Base-by-base conservation (phyloP, 2,329 filamentous ascomycete species). In the Talaromyces sp. region DNA sequence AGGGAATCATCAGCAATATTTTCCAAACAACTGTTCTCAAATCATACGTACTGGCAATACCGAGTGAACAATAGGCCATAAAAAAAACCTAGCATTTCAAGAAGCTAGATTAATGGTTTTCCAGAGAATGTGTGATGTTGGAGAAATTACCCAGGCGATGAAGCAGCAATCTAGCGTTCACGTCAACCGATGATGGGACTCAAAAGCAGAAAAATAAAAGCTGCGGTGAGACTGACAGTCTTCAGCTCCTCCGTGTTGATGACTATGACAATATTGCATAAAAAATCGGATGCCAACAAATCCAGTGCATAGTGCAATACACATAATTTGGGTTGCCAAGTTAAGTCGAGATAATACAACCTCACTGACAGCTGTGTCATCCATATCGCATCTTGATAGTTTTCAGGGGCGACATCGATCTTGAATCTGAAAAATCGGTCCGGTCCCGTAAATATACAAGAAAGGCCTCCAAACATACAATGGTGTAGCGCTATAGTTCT, bases 91-190 rank as follows among this genome's bases (percentile, higher is more conserved):
- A 41, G 39, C 39, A 41, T 13, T 41, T 41, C 22, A 22, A 41
- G 39, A 41, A 41, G 39, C 39, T 15, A 41, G 39, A 41, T 41
- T 41, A 41, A 41, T 41, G 15, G 7, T 25, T 10, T 37, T 7
- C 19, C 54, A 58, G 54, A 58, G n/a, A 41, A 41, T 33, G 19
- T 5, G 35, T 37, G 17, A 37, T 17, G 33, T 58, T 58, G 54
- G 9, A 58, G 35, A 58, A 27, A 58, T 37, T 58, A 58, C 54
- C 54, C 54, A 58, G 31, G n/a, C 31, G 54, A 58, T 58, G 54
- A 37, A 27, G 35, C 27, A 58, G 35, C 31, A 37, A 41, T 58
- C 54, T 58, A 58, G 31, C 31, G 19, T 58, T 52, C 49, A 31
- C 49, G 49, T 52, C 49, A 52, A 52, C 47, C 25, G 10, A 50